Conservation (phyloP, 2,329 filamentous ascomycete species). For the Coniosporium uncinatum region DNA sequence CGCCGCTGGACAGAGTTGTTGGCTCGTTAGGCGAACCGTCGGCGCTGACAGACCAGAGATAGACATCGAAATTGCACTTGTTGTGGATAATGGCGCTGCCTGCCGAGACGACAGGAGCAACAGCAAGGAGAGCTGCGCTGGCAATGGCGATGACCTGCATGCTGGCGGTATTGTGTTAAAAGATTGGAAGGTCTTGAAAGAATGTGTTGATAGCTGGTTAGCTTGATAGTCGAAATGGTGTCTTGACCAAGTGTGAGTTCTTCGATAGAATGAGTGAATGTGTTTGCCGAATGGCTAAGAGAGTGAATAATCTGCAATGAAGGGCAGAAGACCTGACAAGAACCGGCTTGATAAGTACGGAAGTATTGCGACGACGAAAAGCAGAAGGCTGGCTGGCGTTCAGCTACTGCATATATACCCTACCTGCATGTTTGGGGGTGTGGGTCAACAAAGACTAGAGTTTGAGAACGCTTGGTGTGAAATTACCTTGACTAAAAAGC, state of each 20-base stretch:
- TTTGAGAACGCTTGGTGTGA: too few species aligned
- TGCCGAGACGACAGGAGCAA: slow-evolving; percentile 9
- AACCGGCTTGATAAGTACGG: background rate
- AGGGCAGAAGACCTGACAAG: background rate
- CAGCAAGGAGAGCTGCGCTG: slow-evolving; percentile 6
- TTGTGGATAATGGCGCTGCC: slow-evolving; percentile 24
- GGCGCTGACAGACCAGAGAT: slow-evolving; percentile 28
- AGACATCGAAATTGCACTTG: slow-evolving; percentile 25
- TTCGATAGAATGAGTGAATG: background rate
- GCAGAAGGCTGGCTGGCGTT: too few species aligned
- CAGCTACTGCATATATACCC: too few species aligned
- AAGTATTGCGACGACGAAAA: too few species aligned
- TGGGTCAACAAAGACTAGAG: too few species aligned
- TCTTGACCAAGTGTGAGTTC: too few species aligned
- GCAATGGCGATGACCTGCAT: slow-evolving; percentile 12
- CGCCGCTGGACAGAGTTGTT: slow-evolving; percentile 16
- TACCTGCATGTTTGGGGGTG: too few species aligned
- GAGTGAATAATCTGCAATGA: background rate
- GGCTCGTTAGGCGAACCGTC: slow-evolving; percentile 10
- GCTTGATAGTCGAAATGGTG: too few species aligned
- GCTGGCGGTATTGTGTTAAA: background rate
- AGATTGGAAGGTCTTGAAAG: too few species aligned
- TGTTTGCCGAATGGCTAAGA: background rate
- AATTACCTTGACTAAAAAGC: too few species aligned
- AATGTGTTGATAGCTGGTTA: too few species aligned